phyloP scores from a whole-genome alignment of 2,329 filamentous ascomycete genomes.

The Annulohypoxylon truncatum region DNA sequence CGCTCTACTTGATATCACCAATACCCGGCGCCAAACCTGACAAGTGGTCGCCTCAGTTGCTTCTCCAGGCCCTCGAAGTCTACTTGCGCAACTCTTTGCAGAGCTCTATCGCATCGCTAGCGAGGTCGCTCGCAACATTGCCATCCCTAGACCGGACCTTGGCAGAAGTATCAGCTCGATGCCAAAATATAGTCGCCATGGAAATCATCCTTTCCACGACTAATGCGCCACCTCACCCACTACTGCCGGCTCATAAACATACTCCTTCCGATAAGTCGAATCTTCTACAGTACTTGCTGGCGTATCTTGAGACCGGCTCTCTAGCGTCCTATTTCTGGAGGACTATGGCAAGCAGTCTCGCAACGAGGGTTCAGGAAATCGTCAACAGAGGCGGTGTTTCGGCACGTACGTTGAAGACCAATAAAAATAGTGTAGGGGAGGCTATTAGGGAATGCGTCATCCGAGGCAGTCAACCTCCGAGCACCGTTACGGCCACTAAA shows the following conservation, averaged over 20 bases:
- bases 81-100: conserved; percentile 87
- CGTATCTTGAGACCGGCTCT: conserved; percentile 86
- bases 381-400: conserved; percentile 84
- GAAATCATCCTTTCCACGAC: conserved; percentile 79
- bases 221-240: conserved; percentile 75
- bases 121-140: conserved; percentile 80
- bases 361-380: conserved; percentile 84
- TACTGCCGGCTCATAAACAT: conserved; percentile 58
- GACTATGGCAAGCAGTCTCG: conserved; percentile 81
- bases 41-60: conserved; percentile 73
- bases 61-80: conserved; percentile 80
- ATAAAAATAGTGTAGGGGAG: conserved; percentile 78
- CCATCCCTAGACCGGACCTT: conserved; percentile 85
- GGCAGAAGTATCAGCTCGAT: conserved; percentile 82
- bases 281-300: conserved; percentile 78
- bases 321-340: conserved; percentile 95
- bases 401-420: conserved; percentile 81
- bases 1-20: conserved; percentile 86
- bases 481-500: conserved; percentile 59
- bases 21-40: conserved; percentile 64
- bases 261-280: conserved; percentile 53
- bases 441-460: conserved; percentile 86
- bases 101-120: conserved; percentile 78
- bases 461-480: conserved; percentile 77
- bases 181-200: conserved; percentile 91